Evolutionary conservation across 495 filamentous ascomycete genomes (phyloP).

Genomic region (Filosporella fistucella): DNA sequence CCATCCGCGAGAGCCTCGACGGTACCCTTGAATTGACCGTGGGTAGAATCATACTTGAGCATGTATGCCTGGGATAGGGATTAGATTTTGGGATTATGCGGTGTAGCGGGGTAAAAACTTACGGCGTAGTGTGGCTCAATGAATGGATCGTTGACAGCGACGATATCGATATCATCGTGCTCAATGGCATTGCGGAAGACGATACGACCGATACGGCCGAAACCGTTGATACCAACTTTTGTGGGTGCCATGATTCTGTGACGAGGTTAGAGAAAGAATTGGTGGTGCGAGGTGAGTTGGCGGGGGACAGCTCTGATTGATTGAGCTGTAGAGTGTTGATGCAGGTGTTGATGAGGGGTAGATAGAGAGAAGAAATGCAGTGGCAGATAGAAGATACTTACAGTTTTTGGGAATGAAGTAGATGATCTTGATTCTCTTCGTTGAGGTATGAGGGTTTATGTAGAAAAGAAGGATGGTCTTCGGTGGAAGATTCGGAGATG

Average conservation of each 20-base stretch:
- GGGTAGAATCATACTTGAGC: constrained; percentile 97
- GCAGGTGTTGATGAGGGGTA: constrained; percentile 23
- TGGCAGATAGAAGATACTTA: constrained; percentile 5
- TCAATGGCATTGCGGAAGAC: constrained; percentile 73
- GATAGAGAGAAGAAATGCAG: constrained; percentile 10
- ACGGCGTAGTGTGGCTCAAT: constrained; percentile 98
- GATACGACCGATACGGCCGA: constrained; percentile 98
- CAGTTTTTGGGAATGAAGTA: constrained; percentile 1
- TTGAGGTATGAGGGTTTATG: constrained; percentile 7
- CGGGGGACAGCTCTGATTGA: constrained; percentile 15
- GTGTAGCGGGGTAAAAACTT: constrained; percentile 44
- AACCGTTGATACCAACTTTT: constrained; percentile 97
- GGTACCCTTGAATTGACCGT: constrained; percentile 94
- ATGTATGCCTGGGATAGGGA: constrained; percentile 76
- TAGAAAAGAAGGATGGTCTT: constrained; percentile 7
- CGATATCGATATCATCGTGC: constrained; percentile 79
- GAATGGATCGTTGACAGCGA: constrained; percentile 99
- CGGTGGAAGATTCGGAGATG: constrained; percentile 17
- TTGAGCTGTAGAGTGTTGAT: background rate
- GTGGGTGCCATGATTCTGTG: constrained; percentile 29
- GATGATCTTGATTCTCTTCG: constrained; percentile 1
- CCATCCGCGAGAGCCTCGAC: constrained; percentile 69
- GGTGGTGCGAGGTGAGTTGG: background rate
- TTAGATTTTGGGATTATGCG: constrained; percentile 6
- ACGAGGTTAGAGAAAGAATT: constrained; percentile 1